A percentile compares a stretch with the other conserved stretches of the same genome.
Conservation (phyloP, 2,329 filamentous ascomycete genomes). For the Leptographium procerum region DNA sequence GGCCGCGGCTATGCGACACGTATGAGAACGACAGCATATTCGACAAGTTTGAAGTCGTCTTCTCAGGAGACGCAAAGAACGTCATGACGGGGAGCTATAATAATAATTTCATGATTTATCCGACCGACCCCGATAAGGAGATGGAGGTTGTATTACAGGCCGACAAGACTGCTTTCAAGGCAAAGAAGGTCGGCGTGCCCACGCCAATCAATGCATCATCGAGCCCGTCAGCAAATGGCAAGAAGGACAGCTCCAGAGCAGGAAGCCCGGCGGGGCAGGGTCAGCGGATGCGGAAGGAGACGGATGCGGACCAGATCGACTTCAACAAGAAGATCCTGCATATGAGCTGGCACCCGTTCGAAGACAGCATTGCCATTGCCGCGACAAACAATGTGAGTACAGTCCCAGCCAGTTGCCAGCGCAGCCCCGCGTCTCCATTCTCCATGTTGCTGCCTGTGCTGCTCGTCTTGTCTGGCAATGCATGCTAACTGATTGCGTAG, state of each 20-base stretch:
- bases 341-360: slow-evolving; percentile 99
- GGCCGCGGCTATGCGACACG: slow-evolving; percentile 89
- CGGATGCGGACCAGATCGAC: slow-evolving; percentile 97
- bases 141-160: slow-evolving; percentile 95
- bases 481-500: not conserved
- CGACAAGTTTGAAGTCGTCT: slow-evolving; percentile 99
- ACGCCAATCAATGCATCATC: slow-evolving; percentile 84
- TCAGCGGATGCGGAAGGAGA: slow-evolving; percentile 96
- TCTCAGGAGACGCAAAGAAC: slow-evolving; percentile 95
- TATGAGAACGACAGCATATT: slow-evolving; percentile 99
- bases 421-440: not conserved
- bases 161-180: slow-evolving; percentile 98
- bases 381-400: slow-evolving; percentile 93
- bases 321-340: slow-evolving; percentile 99
- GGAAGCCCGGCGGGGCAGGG: slow-evolving; percentile 79
- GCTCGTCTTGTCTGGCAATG: no score
- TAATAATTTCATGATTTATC: slow-evolving; percentile 99
- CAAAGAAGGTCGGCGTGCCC: slow-evolving; percentile 97
- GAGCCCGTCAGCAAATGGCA: slow-evolving; percentile 63
- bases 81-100: slow-evolving; percentile 99
- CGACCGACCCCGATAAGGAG: slow-evolving; percentile 89
- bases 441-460: not conserved
- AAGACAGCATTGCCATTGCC: slow-evolving; percentile 98
- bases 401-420: no score
- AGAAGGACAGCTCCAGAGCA: slow-evolving; percentile 81